Evolutionary conservation across 2,329 filamentous ascomycete genomes (phyloP).

Genomic region (Fusarium austroafricanum): DNA sequence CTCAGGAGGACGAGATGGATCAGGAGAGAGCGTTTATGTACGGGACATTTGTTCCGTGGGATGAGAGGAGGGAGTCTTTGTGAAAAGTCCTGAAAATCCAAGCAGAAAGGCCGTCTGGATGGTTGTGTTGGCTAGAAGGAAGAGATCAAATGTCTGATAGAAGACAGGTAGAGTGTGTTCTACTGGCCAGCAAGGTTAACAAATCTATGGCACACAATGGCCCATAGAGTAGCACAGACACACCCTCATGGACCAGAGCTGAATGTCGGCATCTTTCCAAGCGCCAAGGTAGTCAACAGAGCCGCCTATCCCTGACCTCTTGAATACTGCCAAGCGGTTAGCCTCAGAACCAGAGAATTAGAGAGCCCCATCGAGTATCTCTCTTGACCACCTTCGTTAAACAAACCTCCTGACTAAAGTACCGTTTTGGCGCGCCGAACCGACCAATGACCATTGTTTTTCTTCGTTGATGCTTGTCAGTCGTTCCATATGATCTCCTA

Average conservation of each 20-base stretch:
- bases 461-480: neutral
- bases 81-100: neutral
- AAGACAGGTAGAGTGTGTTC: too few relatives aligned
- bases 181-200: neutral
- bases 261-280: too few relatives aligned
- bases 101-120: neutral
- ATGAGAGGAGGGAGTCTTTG: constrained; percentile 19
- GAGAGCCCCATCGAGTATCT: neutral
- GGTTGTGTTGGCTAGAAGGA: neutral
- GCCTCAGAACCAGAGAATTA: neutral
- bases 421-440: neutral
- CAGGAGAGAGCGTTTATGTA: constrained; percentile 25
- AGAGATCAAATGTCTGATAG: neutral
- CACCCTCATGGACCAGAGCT: neutral
- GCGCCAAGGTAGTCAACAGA: neutral
- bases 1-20: constrained; percentile 8
- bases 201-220: neutral
- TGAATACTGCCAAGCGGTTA: neutral
- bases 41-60: constrained; percentile 39
- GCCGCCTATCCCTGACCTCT: neutral
- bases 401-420: neutral
- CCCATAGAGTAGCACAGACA: neutral
- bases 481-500: neutral
- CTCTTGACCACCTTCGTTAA: neutral
- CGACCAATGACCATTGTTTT: neutral